Base-by-base conservation (phyloP, 352 stramenopile species). In the Globisporangium irregulare region DNA sequence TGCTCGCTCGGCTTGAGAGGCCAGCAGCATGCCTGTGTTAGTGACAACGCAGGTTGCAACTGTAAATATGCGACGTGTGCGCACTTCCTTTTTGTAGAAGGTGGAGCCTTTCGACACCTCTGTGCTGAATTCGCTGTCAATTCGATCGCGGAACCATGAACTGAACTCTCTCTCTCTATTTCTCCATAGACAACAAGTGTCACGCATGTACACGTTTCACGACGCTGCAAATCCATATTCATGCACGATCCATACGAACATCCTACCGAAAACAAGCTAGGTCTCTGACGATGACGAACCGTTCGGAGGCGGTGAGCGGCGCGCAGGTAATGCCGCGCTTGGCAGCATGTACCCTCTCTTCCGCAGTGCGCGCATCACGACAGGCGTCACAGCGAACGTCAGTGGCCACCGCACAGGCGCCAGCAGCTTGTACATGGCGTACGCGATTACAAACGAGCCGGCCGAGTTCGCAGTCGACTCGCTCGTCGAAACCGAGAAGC, bases 371-470 rank as follows among this genome's bases (percentile, higher is more conserved):
- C 85, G 84, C 64, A 95, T 73, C 50, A 95, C 83, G 6, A 95
- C 72, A 9, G 87, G 87, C 9, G 87, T 93, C 29, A 93, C 81
- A 10, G 82, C 84, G 67, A 93, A 92, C 32, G 87, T 95, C 12
- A 95, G 73, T 8, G 85, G 85, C 87, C 87, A 95, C 24, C 87
- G 87, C 34, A 95, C 63, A 6, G 87, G 87, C n/a, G 82, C 67
- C 24, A 86, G 62, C 51, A 95, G 55, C 66, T 95, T 95, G 82
- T 93, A 95, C 59, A 93, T 67, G 14, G 87, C 83, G 69, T 95
- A 95, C 32, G 87, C 75, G 58, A 95, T 86, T n/a, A 95, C 68
- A n/a, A 87, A 81, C 18, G 84, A 92, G 34, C 83, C 84, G 5
- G 85, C 83, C 29, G 81, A 90, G 66, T 82, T 91, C 18, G 84